Evolutionary conservation across 202 grass and related monocot genomes (phyloP), one percentile per base, ranked within the genome.

Genomic region (Bolboschoenoplectus hybrid): DNA sequence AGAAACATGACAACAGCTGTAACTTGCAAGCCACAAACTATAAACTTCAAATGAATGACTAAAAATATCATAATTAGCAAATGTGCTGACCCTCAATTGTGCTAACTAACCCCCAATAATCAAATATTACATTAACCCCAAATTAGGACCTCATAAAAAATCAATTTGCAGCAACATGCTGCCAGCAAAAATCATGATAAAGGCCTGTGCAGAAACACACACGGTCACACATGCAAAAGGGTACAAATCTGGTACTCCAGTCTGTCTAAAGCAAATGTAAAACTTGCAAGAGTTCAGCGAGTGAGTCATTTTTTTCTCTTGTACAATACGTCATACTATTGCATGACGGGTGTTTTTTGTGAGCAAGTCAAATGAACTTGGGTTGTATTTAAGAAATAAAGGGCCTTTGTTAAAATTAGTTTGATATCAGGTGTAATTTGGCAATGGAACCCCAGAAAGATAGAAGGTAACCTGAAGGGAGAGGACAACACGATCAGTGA

Each of bases 401-500:
- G 1, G 73, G 49, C 5, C 10, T 8, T 77, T 8, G 50, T 17
- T 73, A 47, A 5, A 44, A 46, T 26, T 73, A 17, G 17, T 78
- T 45, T 2, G 40, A 7, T 35, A 44, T 17, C 16, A 14, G 67
- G 14, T 43, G 14, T 44, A 44, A 69, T 43, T 44, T 69, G 39
- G 2, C 39, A 69, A 39, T 67, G 67, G 41, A 71, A 45, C 41
- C 67, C 5, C 16, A 26, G 63, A 46, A 45, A n/a, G 34, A 79
- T n/a, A 87, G 36, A 61, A 92, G 16, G 41, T 82, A 86, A 98
- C 96, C 91, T 95, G 94, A 55, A 94, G 93, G 64, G 92, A 90
- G 10, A 90, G 87, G 53, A 98, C 50, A 80, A 90, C 90, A 84
- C 83, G 89, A 75, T 98, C 91, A 41, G 96, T 89, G 67, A 96